A percentile compares a stretch with the other conserved stretches of the same genome.
These are phyloP conservation scores for Lentinula boryana DNA, from an alignment of 768 basidiomycete species.

Conservation along the genomic window DNA sequence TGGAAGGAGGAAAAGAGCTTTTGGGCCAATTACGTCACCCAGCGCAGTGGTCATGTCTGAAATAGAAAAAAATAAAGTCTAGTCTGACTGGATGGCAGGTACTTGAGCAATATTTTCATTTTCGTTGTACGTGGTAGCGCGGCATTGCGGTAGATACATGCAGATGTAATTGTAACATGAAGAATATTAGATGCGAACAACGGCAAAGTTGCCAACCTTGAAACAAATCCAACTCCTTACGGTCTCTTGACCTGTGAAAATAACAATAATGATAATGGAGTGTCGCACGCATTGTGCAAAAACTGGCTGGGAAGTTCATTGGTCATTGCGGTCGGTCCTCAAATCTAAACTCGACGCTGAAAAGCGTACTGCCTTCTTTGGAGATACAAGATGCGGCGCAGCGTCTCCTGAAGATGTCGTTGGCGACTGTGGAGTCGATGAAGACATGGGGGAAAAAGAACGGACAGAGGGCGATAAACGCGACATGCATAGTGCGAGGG, in stretches of 20 bases:
- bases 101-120: too few species aligned
- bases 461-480: conserved; percentile 42
- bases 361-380: conserved; percentile 60
- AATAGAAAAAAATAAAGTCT: too few species aligned
- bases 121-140: background rate
- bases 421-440: conserved; percentile 26
- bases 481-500: conserved; percentile 46
- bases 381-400: conserved; percentile 24
- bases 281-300: background rate
- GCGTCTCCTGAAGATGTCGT: conserved; percentile 34
- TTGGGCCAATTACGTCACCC: background rate
- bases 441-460: conserved; percentile 27
- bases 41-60: background rate
- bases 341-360: conserved; percentile 33
- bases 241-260: background rate
- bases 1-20: background rate
- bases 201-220: background rate
- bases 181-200: background rate
- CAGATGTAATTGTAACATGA: background rate
- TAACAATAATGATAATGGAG: background rate
- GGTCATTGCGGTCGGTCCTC: background rate
- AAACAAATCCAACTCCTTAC: background rate
- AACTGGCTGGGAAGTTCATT: background rate
- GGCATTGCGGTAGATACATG: background rate
- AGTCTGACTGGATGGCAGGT: too few species aligned